Base-by-base conservation (phyloP, 2,329 filamentous ascomycete genomes). In the Atkinsonella texensis region DNA sequence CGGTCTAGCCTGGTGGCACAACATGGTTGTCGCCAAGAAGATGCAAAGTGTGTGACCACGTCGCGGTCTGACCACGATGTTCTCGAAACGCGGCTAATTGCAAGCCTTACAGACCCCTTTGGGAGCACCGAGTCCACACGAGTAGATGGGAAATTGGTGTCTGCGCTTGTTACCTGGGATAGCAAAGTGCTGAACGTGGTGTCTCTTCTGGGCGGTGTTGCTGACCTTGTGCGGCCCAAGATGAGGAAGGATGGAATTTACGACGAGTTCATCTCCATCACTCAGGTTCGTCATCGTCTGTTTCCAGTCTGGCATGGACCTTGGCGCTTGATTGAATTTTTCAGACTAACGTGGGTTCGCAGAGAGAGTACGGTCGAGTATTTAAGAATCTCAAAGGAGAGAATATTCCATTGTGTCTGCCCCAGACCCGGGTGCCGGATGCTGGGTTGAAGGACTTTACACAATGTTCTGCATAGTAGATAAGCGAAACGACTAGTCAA, bases 1-100 rank as follows among this genome's bases (percentile, higher is more conserved):
- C 3, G 69, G 69, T 0, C 56, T 71, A 28, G 69, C 66, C 4
- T 72, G 69, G 69, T 71, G 68, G 68, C 64, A 62, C 46, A 71
- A 70, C 48, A 72, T 70, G 68, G 61, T 65, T 2, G 50, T 61
- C 5, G 68, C 60, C 2, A 70, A 68, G 58, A 70, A 70, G 58
- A 71, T 72, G 69, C 70, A 72, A 50, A 72, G 68, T 69, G 53
- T 55, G 61, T 57, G n/a, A 23, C 35, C 17, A 15, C 9, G 38
- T 23, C 12, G 13, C 42, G 11, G 20, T 9, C 6, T 15, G 28
- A 4, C 13, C 15, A n/a, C 28, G 12, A 15, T 10, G 28, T 13
- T 12, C 9, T 46, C 2, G 3, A 35, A 3, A 8, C 2, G 17
- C 9, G 40, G 15, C 46, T 48, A 4, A 48, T 13, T 31, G 5